Evolutionary conservation across 257 asterid species (phyloP).

Genomic region (Solanum medicagineum): DNA sequence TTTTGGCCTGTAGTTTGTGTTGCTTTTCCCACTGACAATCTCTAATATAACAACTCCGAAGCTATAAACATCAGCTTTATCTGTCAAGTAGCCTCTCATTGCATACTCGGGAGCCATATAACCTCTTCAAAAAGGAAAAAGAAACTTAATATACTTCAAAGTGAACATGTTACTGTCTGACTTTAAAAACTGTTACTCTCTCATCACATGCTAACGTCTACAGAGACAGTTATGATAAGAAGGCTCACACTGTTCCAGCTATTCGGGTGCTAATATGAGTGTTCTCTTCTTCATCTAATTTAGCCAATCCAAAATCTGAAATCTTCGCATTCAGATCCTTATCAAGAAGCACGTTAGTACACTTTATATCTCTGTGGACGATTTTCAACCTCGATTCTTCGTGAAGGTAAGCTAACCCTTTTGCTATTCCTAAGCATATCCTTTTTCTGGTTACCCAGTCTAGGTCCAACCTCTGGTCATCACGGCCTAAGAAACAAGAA

Average conservation of each 20-base stretch:
- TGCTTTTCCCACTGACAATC: conserved; percentile 41
- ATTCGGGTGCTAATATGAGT: conserved; percentile 42
- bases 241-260: conserved; percentile 34
- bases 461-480: conserved; percentile 17
- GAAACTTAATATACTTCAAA: background rate
- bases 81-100: conserved; percentile 41
- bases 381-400: conserved; percentile 38
- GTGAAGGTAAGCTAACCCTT: conserved; percentile 33
- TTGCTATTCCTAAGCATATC: conserved; percentile 30
- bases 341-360: conserved; percentile 31
- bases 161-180: background rate
- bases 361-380: conserved; percentile 34
- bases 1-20: conserved; percentile 37
- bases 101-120: conserved; percentile 45
- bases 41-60: conserved; percentile 32
- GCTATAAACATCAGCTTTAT: conserved; percentile 40
- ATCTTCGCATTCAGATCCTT: conserved; percentile 33
- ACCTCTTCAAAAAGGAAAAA: conserved; percentile 13
- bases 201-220: background rate
- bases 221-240: background rate
- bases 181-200: background rate
- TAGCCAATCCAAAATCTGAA: conserved; percentile 41
- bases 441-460: conserved; percentile 29
- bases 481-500: conserved; percentile 5
- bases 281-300: conserved; percentile 35